Conservation (phyloP, 352 stramenopile species). For the Phytophthora sansomeana region DNA sequence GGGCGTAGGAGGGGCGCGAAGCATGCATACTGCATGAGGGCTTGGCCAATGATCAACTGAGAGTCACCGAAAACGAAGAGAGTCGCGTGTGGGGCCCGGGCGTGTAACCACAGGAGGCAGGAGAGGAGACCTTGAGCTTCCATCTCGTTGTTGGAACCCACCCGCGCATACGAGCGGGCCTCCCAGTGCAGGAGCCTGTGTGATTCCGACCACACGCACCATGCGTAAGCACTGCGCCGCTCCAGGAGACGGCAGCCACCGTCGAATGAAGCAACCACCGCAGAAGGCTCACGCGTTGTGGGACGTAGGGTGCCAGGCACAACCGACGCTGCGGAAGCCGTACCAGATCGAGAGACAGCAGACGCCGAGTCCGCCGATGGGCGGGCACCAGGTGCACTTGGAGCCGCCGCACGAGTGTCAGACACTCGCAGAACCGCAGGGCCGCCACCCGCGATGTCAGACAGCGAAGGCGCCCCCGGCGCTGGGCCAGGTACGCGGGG, state of each 20-base stretch:
- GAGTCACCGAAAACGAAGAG: slow-evolving; percentile 38
- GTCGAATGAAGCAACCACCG: slow-evolving; percentile 22
- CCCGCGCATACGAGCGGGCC: not conserved
- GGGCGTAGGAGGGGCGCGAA: not conserved
- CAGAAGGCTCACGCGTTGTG: no score
- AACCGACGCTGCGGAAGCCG: no score
- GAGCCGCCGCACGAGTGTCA: no score
- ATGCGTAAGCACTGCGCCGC: slow-evolving; percentile 14
- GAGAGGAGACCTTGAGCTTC: slow-evolving; percentile 30
- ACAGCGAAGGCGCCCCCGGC: no score
- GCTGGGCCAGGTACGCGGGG: no score
- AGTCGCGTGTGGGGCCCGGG: not conserved
- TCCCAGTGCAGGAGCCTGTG: slow-evolving; percentile 19
- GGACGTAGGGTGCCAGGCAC: no score
- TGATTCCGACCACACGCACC: slow-evolving; percentile 25
- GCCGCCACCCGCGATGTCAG: no score
- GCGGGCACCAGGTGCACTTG: no score
- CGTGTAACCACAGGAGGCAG: slow-evolving; percentile 16
- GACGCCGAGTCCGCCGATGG: no score
- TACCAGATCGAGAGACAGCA: no score
- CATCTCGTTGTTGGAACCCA: slow-evolving; percentile 34
- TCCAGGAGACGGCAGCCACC: not conserved
- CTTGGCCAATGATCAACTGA: slow-evolving; percentile 16
- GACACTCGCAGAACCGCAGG: no score
- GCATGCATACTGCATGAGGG: not conserved